Percentiles rank a stretch among this genome's conserved stretches.
Conservation (phyloP, 2,329 filamentous ascomycete species). For the Ophiostoma australiae region DNA sequence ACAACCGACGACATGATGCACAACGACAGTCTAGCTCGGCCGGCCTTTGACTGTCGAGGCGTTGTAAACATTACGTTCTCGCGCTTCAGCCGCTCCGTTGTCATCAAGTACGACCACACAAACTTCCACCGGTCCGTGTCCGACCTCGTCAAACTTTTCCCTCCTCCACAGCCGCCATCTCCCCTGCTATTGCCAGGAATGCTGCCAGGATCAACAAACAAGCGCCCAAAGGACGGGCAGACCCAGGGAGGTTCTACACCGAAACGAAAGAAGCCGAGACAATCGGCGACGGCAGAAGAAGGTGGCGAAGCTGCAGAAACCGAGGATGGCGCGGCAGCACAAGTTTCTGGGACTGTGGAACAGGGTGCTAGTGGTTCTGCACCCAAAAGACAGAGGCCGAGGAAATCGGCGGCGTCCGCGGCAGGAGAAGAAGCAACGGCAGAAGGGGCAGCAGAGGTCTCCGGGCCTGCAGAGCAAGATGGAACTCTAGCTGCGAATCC, state of each 20-base stretch:
- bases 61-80: slow-evolving; percentile 47
- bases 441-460: not conserved
- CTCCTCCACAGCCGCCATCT: slow-evolving; percentile 40
- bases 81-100: slow-evolving; percentile 43
- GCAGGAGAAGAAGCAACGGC: not conserved
- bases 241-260: not conserved
- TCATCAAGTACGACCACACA: slow-evolving; percentile 53
- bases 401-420: not conserved
- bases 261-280: not conserved
- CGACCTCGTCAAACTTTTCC: slow-evolving; percentile 45
- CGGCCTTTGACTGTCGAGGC: slow-evolving; percentile 57
- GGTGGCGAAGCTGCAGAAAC: not conserved
- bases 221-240: slow-evolving; percentile 15
- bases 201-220: slow-evolving; percentile 10
- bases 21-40: slow-evolving; percentile 44
- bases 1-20: slow-evolving; percentile 46
- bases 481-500: not conserved
- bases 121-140: slow-evolving; percentile 53
- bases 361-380: not conserved
- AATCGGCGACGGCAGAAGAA: not conserved
- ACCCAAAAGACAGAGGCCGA: slow-evolving; percentile 16
- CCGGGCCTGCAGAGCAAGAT: not conserved
- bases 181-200: not conserved
- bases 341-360: not conserved
- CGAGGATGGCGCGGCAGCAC: not conserved